Percentiles rank a stretch among this genome's conserved stretches.
phyloP scores from a whole-genome alignment of 768 basidiomycete species.

The Peribolospora kevripleyi region DNA sequence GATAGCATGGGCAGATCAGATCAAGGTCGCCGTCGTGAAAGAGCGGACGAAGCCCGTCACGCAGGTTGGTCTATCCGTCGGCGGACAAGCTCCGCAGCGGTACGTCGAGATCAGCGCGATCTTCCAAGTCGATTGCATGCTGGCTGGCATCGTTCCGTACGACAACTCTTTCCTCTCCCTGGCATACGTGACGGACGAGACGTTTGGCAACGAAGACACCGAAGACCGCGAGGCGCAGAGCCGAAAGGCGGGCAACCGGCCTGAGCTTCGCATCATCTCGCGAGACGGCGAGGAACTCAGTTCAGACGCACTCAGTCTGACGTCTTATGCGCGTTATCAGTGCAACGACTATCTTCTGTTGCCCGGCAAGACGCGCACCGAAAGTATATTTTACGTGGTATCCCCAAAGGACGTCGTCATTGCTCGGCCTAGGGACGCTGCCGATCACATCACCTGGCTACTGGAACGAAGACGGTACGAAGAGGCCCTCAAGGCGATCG shows the following conservation, averaged over 20 bases:
- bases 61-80: constrained; percentile 5
- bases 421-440: constrained; percentile 62
- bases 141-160: constrained; percentile 62
- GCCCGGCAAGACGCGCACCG: background rate
- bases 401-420: constrained; percentile 68
- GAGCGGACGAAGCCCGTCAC: constrained; percentile 6
- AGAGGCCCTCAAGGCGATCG: constrained; percentile 62
- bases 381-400: constrained; percentile 41
- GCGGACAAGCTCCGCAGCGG: constrained; percentile 24
- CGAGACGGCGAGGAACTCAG: constrained; percentile 68
- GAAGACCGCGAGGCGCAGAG: constrained; percentile 49
- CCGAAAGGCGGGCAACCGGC: constrained; percentile 65
- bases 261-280: constrained; percentile 78
- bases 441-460: constrained; percentile 79
- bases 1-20: constrained; percentile 63
- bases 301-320: constrained; percentile 54
- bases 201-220: constrained; percentile 33
- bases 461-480: constrained; percentile 66
- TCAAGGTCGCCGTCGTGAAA: constrained; percentile 59
- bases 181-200: constrained; percentile 34
- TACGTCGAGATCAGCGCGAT: constrained; percentile 71
- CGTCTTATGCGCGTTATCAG: constrained; percentile 55
- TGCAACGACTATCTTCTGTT: constrained; percentile 57
- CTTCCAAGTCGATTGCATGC: constrained; percentile 85
- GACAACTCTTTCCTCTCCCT: constrained; percentile 43